Evolutionary conservation across 305 asterid species (phyloP).

Genomic region (Stenogyne calaminthoides): DNA sequence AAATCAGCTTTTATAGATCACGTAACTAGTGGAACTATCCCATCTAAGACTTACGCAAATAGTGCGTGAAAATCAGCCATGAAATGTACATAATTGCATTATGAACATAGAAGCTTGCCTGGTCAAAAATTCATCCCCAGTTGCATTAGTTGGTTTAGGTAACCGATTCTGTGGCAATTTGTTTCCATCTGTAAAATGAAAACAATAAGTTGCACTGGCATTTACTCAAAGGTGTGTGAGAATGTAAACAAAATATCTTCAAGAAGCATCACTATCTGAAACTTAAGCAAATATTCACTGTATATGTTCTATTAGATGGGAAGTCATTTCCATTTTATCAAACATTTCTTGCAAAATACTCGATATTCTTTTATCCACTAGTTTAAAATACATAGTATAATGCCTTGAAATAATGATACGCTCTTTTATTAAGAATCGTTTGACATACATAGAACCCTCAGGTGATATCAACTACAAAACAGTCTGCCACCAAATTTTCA

Average conservation of each 20-base stretch:
- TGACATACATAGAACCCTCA: neutral
- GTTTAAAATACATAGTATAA: neutral
- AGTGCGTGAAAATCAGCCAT: neutral
- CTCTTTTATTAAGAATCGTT: neutral
- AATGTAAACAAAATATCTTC: neutral
- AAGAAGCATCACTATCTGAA: constrained; percentile 6
- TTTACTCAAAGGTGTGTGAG: neutral
- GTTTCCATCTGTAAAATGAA: constrained; percentile 55
- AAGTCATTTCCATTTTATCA: constrained; percentile 9
- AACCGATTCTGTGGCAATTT: constrained; percentile 59
- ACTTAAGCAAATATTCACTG: neutral
- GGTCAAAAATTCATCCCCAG: constrained; percentile 67
- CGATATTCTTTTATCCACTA: neutral
- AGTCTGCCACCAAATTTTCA: neutral
- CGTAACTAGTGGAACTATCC: too few relatives aligned
- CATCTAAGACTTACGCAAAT: neutral
- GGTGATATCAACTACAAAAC: neutral
- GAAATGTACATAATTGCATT: constrained; percentile 4
- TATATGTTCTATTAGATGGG: neutral
- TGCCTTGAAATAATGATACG: neutral
- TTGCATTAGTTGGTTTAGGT: constrained; percentile 58
- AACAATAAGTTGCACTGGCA: neutral
- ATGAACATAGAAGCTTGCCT: constrained; percentile 53
- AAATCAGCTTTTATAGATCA: too few relatives aligned
- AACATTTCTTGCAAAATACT: constrained; percentile 2